Evolutionary conservation across 163 green algal genomes (phyloP), one percentile per base, ranked within the genome.

Genomic region (Chlamydomonas reinhardtii): DNA sequence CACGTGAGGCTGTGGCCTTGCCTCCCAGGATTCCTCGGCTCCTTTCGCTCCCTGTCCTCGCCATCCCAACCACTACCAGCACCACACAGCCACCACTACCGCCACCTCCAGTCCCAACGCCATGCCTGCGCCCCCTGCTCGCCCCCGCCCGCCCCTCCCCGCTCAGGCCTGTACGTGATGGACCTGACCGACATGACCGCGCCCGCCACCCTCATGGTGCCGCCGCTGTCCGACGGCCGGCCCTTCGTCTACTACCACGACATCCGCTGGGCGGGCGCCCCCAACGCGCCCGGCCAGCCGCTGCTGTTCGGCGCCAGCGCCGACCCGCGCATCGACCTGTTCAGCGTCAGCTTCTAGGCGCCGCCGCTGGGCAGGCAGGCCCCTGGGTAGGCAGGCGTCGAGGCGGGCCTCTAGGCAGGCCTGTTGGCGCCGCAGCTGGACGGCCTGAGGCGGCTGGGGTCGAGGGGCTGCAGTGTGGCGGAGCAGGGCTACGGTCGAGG

Each of bases 211-310:
- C 6, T 87, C 34, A 34, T n/a, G 25, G 35, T 31, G 24, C 69
- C 61, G 72, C 82, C 82, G 29, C 48, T 66, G 20, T 0, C 61
- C 29, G 61, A 82, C 61, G 66, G 48, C 65, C 65, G 79, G 14
- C 52, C 79, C 79, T 82, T 69, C 82, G 69, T 71, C 61, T 59
- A 68, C 37, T 81, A 87, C 39, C 72, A 87, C 71, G 82, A 87
- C 59, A 74, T 87, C 35, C 71, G 72, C 59, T 87, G 82, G 82
- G 82, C 72, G 31, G 70, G 54, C 27, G 70, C 29, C 4, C n/a
- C 43, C 16, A 43, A 19, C 11, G 24, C 22, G 0, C 52, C 66
- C 68, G 78, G 70, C 31, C 81, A 80, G 72, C 59, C 72, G 34
- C 17, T 87, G 31, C 72, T 87, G 52, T 82, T 87, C 72, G 82